These are phyloP conservation scores for Cladosporium colombiae DNA, from an alignment of 2,329 filamentous ascomycete genomes.

Conservation along the genomic window DNA sequence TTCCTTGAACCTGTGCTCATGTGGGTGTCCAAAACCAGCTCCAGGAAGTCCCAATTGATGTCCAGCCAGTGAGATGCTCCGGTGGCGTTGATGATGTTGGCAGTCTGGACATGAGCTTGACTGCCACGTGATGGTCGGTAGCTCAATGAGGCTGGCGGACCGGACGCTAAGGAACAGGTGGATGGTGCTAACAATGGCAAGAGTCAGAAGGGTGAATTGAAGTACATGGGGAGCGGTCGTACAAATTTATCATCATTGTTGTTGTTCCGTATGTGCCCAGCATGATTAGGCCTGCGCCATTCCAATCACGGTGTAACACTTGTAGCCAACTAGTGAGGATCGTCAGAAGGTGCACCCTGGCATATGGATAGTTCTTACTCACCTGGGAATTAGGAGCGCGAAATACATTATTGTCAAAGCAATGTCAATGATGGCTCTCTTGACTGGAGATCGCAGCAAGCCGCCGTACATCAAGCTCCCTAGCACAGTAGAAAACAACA, in stretches of 20 bases:
- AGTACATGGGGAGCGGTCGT: not conserved
- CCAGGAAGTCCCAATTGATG: not conserved
- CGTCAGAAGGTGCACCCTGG: not conserved
- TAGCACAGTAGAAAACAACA: not conserved
- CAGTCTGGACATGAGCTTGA: not conserved
- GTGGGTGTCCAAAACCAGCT: not conserved
- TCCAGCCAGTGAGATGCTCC: not conserved
- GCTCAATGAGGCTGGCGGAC: not conserved
- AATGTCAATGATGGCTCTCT: not conserved
- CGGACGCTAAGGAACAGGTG: not conserved
- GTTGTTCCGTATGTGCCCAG: slow-evolving; percentile 1
- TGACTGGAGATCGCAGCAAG: not conserved
- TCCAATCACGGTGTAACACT: not conserved
- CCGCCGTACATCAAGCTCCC: not conserved
- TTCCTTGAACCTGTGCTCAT: not conserved
- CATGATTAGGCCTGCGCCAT: not conserved
- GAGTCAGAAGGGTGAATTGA: not conserved
- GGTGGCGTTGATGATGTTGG: not conserved
- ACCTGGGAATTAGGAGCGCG: not conserved
- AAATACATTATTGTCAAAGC: not conserved
- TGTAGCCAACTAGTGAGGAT: not conserved
- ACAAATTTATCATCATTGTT: slow-evolving; percentile 11
- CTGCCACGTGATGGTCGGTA: not conserved
- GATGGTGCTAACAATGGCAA: not conserved
- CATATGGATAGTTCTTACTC: not conserved